phyloP scores from a whole-genome alignment of 164 flowering plant genomes.

The Magnolia changhungtana region DNA sequence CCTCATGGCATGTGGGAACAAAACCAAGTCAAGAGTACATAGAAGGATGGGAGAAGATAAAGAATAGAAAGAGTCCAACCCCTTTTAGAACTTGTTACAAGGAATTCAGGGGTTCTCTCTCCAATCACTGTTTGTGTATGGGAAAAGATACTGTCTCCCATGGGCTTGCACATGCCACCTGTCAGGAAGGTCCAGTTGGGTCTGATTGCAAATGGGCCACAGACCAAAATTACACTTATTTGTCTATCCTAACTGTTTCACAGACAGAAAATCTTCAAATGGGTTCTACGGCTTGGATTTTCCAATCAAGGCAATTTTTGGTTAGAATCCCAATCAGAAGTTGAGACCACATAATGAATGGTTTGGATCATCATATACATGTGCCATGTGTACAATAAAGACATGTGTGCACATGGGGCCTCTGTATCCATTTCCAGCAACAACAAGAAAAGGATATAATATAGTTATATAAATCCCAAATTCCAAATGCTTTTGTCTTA shows the following conservation, averaged over 20 bases:
- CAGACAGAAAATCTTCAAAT: neutral
- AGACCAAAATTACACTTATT: neutral
- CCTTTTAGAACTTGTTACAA: neutral
- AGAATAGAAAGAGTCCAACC: conserved; percentile 18
- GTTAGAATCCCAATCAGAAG: neutral
- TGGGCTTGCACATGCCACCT: neutral
- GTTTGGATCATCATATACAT: too few species aligned
- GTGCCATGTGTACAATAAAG: too few species aligned
- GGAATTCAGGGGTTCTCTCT: neutral
- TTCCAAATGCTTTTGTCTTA: neutral
- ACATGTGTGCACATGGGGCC: too few species aligned
- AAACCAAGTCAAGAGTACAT: conserved; percentile 2
- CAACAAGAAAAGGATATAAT: neutral
- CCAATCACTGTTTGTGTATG: neutral
- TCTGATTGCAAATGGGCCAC: neutral
- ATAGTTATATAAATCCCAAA: neutral
- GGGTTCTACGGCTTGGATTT: neutral
- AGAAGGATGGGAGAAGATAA: conserved; percentile 14
- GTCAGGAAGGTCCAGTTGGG: neutral
- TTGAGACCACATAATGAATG: neutral
- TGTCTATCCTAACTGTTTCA: too few species aligned
- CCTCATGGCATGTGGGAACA: conserved; percentile 12
- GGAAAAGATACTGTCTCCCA: neutral
- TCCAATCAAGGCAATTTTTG: neutral
- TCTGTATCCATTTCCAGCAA: too few species aligned